Percentiles rank a stretch among this genome's conserved stretches.
These are phyloP conservation scores for Crataegus laevigata DNA, from an alignment of 306 rosid genomes.

Conservation along the genomic window DNA sequence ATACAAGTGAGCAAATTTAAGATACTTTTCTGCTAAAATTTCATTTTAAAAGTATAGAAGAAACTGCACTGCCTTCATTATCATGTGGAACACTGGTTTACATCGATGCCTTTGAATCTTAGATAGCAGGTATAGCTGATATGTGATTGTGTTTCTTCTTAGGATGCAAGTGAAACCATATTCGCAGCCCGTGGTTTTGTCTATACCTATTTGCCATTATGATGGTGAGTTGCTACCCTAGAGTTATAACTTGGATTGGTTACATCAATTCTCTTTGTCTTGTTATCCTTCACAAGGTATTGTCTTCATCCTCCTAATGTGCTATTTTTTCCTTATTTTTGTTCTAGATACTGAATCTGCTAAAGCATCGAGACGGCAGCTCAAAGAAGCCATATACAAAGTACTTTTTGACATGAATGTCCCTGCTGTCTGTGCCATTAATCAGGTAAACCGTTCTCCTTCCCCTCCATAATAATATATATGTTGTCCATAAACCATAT, in stretches of 20 bases:
- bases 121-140: constrained; percentile 1
- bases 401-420: constrained; percentile 79
- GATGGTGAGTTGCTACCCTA: constrained; percentile 53
- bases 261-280: not conserved
- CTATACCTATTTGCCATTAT: constrained; percentile 76
- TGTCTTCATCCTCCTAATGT: not conserved
- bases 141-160: constrained; percentile 14
- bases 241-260: not conserved
- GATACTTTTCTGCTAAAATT: constrained; percentile 18
- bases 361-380: constrained; percentile 73
- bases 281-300: not conserved
- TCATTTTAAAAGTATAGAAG: not conserved
- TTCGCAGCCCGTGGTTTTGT: constrained; percentile 62
- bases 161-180: constrained; percentile 82
- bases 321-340: constrained; percentile 11
- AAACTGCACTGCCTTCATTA: not conserved
- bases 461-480: not conserved
- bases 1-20: not conserved
- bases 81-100: not conserved
- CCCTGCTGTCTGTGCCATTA: constrained; percentile 83
- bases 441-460: constrained; percentile 50
- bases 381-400: constrained; percentile 63
- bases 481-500: not conserved
- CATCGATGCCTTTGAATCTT: not conserved
- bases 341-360: constrained; percentile 70